A percentile compares a stretch with the other conserved stretches of the same genome.
Evolutionary conservation across 306 rosid genomes (phyloP).

Genomic region (Sophora flavescens): DNA sequence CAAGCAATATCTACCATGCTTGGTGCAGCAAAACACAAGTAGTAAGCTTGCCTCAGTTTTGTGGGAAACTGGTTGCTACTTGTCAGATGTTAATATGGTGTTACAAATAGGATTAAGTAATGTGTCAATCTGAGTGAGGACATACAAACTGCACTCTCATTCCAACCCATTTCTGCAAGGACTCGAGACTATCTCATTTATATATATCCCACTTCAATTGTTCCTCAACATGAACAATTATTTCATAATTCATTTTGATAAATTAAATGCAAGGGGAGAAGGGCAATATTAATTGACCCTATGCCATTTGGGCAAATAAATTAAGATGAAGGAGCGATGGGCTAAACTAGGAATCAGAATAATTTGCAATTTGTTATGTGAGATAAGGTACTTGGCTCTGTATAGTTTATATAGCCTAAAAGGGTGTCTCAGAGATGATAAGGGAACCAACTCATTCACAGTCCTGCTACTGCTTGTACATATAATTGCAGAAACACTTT

Average conservation of each 20-base stretch:
- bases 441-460: background rate
- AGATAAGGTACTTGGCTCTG: background rate
- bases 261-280: background rate
- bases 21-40: conserved; percentile 63
- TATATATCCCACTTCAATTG: no score
- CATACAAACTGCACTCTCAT: conserved; percentile 57
- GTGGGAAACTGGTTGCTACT: conserved; percentile 52
- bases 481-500: background rate
- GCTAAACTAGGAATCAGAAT: background rate
- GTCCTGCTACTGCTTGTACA: background rate
- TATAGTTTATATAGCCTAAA: background rate
- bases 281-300: background rate
- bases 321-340: background rate
- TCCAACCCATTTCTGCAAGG: conserved; percentile 59
- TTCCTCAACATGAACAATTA: no score
- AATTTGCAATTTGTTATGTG: background rate
- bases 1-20: conserved; percentile 69
- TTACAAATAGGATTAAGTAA: conserved; percentile 57
- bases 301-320: background rate
- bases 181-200: conserved; percentile 30
- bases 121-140: conserved; percentile 57
- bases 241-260: background rate
- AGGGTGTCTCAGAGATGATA: background rate
- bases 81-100: conserved; percentile 55
- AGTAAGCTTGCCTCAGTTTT: conserved; percentile 54